Evolutionary conservation across 495 filamentous ascomycete species (phyloP), one percentile per base, ranked within the genome.

Genomic region (Aspergillus wentii): DNA sequence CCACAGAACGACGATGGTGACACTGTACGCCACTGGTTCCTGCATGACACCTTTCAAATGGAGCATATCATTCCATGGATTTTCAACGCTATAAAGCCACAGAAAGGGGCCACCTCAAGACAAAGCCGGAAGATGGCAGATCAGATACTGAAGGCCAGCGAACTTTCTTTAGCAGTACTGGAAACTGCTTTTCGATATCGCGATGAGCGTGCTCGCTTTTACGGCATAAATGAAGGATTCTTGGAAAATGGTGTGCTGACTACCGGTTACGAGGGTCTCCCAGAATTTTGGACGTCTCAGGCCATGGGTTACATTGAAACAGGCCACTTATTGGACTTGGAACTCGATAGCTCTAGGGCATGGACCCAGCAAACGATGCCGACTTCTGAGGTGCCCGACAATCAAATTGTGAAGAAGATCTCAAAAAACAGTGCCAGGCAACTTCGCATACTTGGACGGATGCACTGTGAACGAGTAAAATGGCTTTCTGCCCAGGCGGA

Each of bases 201-300:
- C 19, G 64, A 73, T 26, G 66, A 73, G 21, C 80, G 86, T 45
- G 72, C 79, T 13, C 62, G 62, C 10, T 49, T 74, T 3, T 98
- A 94, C 51, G 86, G 85, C 19, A 70, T 96, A 8, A 63, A 65
- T 17, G 66, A 76, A 30, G 76, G 76, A n/a, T 56, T 73, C 32
- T 46, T 88, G 16, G 64, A 80, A 31, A 76, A 87, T 42, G 88
- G 90, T 20, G 71, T 91, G 28, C 59, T 91, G 13, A 56, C 62
- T 4, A 52, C 58, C 22, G 66, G 70, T 25, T 86, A 80, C 51
- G 64, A 79, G 20, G 76, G 66, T 3, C 67, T 95, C 13, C 79
- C 84, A 13, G 78, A 85, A 31, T 80, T 85, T 38, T 96, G 90
- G 90, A 94, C 86, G 3, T 85, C 83, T 8, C 48, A 54, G 16